Evolutionary conservation across 2,329 filamentous ascomycete genomes (phyloP).

Genomic region (Corniculantispora saksenae): DNA sequence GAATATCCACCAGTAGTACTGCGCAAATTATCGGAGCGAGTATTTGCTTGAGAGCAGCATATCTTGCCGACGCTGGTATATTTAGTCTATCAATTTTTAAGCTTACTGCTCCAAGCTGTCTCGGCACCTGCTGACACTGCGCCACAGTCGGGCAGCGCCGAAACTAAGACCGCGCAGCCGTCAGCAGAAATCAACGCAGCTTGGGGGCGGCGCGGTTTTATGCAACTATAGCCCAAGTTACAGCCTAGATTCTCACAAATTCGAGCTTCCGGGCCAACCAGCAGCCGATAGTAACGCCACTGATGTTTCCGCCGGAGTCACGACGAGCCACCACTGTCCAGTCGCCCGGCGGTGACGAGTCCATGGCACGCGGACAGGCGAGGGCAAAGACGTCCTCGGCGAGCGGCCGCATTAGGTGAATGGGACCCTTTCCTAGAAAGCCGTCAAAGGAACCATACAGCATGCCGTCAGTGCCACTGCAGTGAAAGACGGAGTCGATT

Average conservation of each 20-base stretch:
- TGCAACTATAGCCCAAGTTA: neutral
- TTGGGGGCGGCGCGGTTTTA: neutral
- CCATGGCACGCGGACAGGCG: slow-evolving; percentile 40
- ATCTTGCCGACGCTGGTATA: neutral
- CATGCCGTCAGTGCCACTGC: slow-evolving; percentile 34
- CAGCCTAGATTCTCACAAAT: neutral
- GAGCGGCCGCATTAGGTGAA: slow-evolving; percentile 38
- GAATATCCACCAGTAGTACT: neutral
- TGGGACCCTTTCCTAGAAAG: slow-evolving; percentile 40
- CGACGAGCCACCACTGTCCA: slow-evolving; percentile 43
- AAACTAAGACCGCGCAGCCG: neutral
- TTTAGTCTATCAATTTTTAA: neutral
- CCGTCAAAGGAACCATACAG: slow-evolving; percentile 46
- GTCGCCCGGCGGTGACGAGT: slow-evolving; percentile 42
- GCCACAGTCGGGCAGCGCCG: neutral
- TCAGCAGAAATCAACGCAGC: neutral
- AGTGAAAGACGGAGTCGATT: slow-evolving; percentile 38
- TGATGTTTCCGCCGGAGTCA: slow-evolving; percentile 27
- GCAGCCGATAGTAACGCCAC: slow-evolving; percentile 38
- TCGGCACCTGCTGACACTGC: neutral
- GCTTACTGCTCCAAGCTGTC: neutral
- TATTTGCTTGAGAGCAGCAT: too few relatives aligned
- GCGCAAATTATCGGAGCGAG: neutral
- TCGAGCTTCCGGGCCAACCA: slow-evolving; percentile 38
- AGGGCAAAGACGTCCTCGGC: slow-evolving; percentile 42